These are phyloP conservation scores for Phialocephala subalpina DNA, from an alignment of 2,329 filamentous ascomycete species.

Conservation along the genomic window DNA sequence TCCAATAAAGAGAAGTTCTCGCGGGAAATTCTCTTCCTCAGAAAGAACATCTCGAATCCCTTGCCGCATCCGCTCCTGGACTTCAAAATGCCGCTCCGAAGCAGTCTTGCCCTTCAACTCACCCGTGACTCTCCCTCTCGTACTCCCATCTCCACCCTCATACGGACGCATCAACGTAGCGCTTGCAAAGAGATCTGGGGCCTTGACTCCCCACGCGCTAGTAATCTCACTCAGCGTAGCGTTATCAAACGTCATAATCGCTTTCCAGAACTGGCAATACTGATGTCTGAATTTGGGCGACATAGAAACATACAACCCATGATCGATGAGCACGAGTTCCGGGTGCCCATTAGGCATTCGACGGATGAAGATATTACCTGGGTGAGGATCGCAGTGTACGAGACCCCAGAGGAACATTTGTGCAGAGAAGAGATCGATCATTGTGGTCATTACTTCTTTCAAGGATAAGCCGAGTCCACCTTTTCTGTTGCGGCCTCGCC, in stretches of 20 bases:
- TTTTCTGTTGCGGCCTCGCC: constrained; percentile 75
- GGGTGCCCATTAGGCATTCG: constrained; percentile 82
- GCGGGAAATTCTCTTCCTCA: constrained; percentile 74
- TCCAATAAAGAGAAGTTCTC: constrained; percentile 76
- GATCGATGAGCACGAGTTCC: constrained; percentile 95
- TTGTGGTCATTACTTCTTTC: constrained; percentile 93
- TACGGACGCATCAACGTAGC: constrained; percentile 92
- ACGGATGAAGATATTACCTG: constrained; percentile 96
- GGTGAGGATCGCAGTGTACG: constrained; percentile 96
- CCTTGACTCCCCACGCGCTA: constrained; percentile 84
- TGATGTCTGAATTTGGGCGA: constrained; percentile 81
- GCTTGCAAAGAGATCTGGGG: constrained; percentile 89
- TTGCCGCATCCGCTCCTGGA: constrained; percentile 73
- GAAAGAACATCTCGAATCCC: constrained; percentile 71
- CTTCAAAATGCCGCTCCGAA: constrained; percentile 73
- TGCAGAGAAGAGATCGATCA: constrained; percentile 95
- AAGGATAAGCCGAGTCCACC: constrained; percentile 86
- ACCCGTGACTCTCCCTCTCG: constrained; percentile 67
- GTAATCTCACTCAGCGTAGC: constrained; percentile 77
- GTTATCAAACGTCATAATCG: constrained; percentile 93
- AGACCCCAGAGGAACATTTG: constrained; percentile 98
- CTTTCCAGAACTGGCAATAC: constrained; percentile 93
- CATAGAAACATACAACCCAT: constrained; percentile 96
- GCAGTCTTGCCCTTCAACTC: constrained; percentile 61
- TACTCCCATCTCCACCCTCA: constrained; percentile 78